Percentiles rank a stretch among this genome's conserved stretches.
phyloP scores from a whole-genome alignment of 768 basidiomycete genomes.

The Boletus rubropictus region DNA sequence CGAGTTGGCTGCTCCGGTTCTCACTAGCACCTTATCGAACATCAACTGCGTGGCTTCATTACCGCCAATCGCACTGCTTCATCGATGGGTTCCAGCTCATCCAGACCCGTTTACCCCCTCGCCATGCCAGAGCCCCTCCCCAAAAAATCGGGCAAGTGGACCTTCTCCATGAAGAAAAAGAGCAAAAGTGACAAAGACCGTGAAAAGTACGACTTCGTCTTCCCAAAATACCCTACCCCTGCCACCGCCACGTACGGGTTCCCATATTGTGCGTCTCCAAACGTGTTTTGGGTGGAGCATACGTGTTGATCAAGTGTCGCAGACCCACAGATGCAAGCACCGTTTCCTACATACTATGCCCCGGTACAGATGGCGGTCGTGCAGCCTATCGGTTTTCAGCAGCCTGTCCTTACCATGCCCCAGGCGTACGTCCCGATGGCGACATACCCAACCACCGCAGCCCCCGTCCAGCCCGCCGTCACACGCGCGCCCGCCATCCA shows the following conservation, averaged over 20 bases:
- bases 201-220: conserved; percentile 16
- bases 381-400: conserved; percentile 23
- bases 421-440: conserved; percentile 25
- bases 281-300: background rate
- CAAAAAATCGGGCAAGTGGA: conserved; percentile 17
- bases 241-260: conserved; percentile 10
- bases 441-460: conserved; percentile 13
- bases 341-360: conserved; percentile 26
- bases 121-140: conserved; percentile 11
- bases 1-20: background rate
- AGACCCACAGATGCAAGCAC: conserved; percentile 24
- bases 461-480: conserved; percentile 12
- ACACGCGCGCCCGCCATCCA: conserved; percentile 1
- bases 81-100: conserved; percentile 24
- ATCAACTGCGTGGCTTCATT: conserved; percentile 1
- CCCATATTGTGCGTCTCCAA: conserved; percentile 24
- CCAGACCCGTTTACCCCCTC: conserved; percentile 16
- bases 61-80: background rate
- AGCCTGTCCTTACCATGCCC: conserved; percentile 26
- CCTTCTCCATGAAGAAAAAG: conserved; percentile 12
- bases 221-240: conserved; percentile 10
- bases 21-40: too few relatives aligned
- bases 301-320: conserved; percentile 9
- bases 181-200: conserved; percentile 17
- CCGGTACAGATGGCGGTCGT: conserved; percentile 23